Base-by-base conservation (phyloP, 2,329 filamentous ascomycete genomes). In the Teratosphaeria viscida region DNA sequence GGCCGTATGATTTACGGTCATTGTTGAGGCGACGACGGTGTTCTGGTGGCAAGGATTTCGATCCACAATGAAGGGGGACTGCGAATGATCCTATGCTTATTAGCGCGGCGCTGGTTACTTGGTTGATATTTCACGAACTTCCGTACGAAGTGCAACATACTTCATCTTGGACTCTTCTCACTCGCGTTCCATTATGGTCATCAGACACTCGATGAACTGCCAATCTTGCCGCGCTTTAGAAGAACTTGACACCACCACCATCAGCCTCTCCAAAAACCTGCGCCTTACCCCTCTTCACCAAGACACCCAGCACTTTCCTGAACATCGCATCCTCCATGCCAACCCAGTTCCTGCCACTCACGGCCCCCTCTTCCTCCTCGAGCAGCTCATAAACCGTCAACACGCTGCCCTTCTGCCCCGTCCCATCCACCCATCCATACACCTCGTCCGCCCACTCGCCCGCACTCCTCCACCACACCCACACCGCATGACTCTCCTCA, bases 241-340 rank as follows among this genome's bases (percentile, higher is more conserved):
- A 97, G 78, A 99, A 97, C 78, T 99, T 99, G 65, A 97, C 90
- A 68, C 94, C 94, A 69, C 89, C 85, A 62, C 89, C 88, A 71
- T 92, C 90, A 68, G 92, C 91, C 58, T 85, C 83, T 37, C 92
- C 92, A 76, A 99, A 97, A 29, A 97, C 85, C 74, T 97, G 92
- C 14, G 92, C 92, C 76, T 89, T 95, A 66, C 91, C 91, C 63
- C 87, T 83, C 80, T 95, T 96, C 39, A 95, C 92, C 55, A 96
- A 80, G 56, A 94, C 80, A 61, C 84, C 82, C 55, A 99, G 79
- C 43, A 89, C 87, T 73, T 87, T 91, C 65, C 88, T 82, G 69
- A 99, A 80, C 62, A 96, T 74, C 27, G 91, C 89, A 54, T 81
- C 79, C 71, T 97, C 92, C 79, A 99, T 88, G 26, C 67, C 68